These are phyloP conservation scores for Pseudognaphalium luteoalbum DNA, from an alignment of 129 eudicot genomes.

Conservation along the genomic window DNA sequence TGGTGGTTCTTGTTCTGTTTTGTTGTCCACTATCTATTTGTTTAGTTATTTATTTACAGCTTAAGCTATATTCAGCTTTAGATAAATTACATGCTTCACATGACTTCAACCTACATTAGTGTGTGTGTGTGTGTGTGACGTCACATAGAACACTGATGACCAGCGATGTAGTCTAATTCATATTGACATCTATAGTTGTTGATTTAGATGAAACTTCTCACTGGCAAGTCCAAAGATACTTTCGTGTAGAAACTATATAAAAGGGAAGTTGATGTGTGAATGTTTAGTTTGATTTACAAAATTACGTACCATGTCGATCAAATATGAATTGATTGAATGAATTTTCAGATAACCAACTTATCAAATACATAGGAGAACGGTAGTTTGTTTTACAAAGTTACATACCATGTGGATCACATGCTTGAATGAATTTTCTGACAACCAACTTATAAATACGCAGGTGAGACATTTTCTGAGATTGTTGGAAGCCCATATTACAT, in stretches of 20 bases:
- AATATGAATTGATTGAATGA: not conserved
- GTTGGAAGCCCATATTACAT: conserved; percentile 33
- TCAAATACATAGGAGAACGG: not conserved
- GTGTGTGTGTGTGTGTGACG: not conserved
- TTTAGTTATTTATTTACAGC: not conserved
- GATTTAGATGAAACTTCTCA: not conserved
- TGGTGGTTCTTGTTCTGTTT: not conserved
- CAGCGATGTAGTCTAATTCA: no score
- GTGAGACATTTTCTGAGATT: conserved; percentile 27
- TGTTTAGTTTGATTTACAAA: not conserved
- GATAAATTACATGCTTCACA: not conserved
- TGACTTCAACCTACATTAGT: not conserved
- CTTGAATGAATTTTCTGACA: not conserved
- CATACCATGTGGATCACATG: conserved; percentile 1
- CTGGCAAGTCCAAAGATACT: not conserved
- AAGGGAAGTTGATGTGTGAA: not conserved
- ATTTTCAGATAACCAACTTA: not conserved
- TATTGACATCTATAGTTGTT: not conserved
- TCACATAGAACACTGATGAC: not conserved
- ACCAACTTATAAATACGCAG: conserved; percentile 11
- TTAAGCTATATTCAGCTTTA: not conserved
- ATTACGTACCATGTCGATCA: not conserved
- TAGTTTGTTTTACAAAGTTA: not conserved
- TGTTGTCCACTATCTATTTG: not conserved
- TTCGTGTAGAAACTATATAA: not conserved